phyloP scores from a whole-genome alignment of 2,329 filamentous ascomycete species.

The Scedosporium boydii region DNA sequence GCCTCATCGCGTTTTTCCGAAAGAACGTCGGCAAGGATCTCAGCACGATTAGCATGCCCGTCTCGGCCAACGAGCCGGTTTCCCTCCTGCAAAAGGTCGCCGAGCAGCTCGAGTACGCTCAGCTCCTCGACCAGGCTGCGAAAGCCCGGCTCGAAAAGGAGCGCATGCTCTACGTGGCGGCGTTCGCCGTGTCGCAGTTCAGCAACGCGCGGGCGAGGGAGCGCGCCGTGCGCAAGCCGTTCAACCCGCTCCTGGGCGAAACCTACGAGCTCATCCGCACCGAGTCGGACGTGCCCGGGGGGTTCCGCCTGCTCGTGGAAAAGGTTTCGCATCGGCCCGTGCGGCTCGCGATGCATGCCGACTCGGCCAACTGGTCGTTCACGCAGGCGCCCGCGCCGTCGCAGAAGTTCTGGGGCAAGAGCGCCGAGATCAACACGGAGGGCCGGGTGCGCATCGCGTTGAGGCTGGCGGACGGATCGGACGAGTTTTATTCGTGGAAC shows the following conservation, averaged over 20 bases:
- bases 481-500: constrained; percentile 83
- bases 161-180: constrained; percentile 73
- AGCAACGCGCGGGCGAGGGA: constrained; percentile 78
- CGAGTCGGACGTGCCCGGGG: constrained; percentile 60
- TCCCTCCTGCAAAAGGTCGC: constrained; percentile 82
- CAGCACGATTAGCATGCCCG: constrained; percentile 94
- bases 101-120: constrained; percentile 84
- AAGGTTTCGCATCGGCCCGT: constrained; percentile 93
- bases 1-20: constrained; percentile 83
- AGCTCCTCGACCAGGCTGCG: constrained; percentile 69
- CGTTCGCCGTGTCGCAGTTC: constrained; percentile 84
- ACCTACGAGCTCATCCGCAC: constrained; percentile 88
- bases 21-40: constrained; percentile 98
- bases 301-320: constrained; percentile 86
- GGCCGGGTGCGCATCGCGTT: constrained; percentile 74
- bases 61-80: constrained; percentile 87
- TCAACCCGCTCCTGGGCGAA: constrained; percentile 93
- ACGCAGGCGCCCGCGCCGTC: constrained; percentile 79
- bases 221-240: constrained; percentile 87
- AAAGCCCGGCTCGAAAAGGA: constrained; percentile 51
- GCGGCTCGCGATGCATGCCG: constrained; percentile 85
- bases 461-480: constrained; percentile 51
- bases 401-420: constrained; percentile 99
- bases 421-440: constrained; percentile 86
- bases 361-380: constrained; percentile 76